phyloP scores from a whole-genome alignment of 148 eudicot species.

The Vaccinium vitisidaea region DNA sequence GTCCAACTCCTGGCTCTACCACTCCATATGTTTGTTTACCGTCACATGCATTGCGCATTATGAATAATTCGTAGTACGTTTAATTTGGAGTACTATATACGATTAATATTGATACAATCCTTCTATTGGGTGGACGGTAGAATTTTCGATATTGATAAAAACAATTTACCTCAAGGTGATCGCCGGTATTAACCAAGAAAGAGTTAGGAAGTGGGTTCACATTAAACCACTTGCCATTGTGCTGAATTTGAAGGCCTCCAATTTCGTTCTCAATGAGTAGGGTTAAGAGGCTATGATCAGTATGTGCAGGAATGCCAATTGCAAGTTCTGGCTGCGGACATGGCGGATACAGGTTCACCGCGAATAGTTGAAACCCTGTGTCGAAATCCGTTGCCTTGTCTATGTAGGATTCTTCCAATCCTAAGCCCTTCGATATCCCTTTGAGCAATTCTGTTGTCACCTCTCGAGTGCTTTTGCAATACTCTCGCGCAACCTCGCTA shows the following conservation, averaged over 20 bases:
- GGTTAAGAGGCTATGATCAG: constrained; percentile 8
- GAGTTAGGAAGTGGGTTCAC: constrained; percentile 38
- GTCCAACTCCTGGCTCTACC: too few relatives aligned
- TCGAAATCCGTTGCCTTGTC: constrained; percentile 1
- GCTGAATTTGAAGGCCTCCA: constrained; percentile 38
- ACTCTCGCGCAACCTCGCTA: constrained; percentile 31
- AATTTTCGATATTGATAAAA: background rate
- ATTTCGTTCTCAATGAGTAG: constrained; percentile 32
- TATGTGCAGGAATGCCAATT: background rate
- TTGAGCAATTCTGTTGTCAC: constrained; percentile 28
- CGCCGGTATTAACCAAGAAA: constrained; percentile 35
- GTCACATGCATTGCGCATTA: too few relatives aligned
- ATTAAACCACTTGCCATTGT: constrained; percentile 35
- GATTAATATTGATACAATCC: too few relatives aligned
- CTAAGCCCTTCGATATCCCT: constrained; percentile 29
- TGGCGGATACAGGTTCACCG: constrained; percentile 7
- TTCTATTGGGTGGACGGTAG: too few relatives aligned
- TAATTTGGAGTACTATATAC: too few relatives aligned
- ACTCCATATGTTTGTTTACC: too few relatives aligned
- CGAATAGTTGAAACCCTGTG: background rate
- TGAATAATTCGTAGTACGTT: too few relatives aligned
- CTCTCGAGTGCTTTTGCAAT: constrained; percentile 20
- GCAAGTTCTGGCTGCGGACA: constrained; percentile 13
- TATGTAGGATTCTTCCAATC: constrained; percentile 7
- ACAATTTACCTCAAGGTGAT: background rate